Evolutionary conservation across 305 asterid species (phyloP).

Genomic region (Fraxinus paxiana): DNA sequence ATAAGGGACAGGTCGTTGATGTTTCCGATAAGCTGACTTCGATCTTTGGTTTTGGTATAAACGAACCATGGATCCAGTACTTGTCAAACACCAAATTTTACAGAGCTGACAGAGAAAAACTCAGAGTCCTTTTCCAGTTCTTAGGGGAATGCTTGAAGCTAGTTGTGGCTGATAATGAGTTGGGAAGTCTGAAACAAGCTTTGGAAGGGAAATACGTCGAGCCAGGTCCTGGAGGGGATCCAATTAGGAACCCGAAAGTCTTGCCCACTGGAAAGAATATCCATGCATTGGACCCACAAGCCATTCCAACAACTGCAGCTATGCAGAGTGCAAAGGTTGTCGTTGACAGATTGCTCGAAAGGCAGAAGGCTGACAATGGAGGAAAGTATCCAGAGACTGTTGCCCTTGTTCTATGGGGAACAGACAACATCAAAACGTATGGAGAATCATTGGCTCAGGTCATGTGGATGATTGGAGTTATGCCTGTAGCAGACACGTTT

Average conservation of each 20-base stretch:
- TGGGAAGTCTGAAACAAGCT: conserved; percentile 91
- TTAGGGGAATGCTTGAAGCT: conserved; percentile 82
- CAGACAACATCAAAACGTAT: conserved; percentile 92
- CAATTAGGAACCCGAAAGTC: conserved; percentile 93
- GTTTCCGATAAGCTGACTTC: conserved; percentile 58
- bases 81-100: conserved; percentile 74
- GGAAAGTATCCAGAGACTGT: conserved; percentile 93
- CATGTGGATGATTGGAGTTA: conserved; percentile 89
- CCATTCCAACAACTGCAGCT: conserved; percentile 94
- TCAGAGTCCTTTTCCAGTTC: conserved; percentile 65
- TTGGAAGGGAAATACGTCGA: conserved; percentile 90
- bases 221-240: conserved; percentile 98
- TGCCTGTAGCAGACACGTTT: conserved; percentile 64
- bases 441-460: conserved; percentile 97
- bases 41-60: conserved; percentile 80
- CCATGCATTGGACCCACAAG: conserved; percentile 94
- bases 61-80: conserved; percentile 90
- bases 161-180: conserved; percentile 83
- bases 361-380: conserved; percentile 89
- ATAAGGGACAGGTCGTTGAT: conserved; percentile 82
- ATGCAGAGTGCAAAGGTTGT: conserved; percentile 89
- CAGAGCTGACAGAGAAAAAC: conserved; percentile 84
- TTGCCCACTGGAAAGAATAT: conserved; percentile 95
- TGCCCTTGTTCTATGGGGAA: conserved; percentile 96
- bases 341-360: conserved; percentile 88